Conservation (phyloP, 371 early-diverging fungal species). For the Saksenaea vasiformis region DNA sequence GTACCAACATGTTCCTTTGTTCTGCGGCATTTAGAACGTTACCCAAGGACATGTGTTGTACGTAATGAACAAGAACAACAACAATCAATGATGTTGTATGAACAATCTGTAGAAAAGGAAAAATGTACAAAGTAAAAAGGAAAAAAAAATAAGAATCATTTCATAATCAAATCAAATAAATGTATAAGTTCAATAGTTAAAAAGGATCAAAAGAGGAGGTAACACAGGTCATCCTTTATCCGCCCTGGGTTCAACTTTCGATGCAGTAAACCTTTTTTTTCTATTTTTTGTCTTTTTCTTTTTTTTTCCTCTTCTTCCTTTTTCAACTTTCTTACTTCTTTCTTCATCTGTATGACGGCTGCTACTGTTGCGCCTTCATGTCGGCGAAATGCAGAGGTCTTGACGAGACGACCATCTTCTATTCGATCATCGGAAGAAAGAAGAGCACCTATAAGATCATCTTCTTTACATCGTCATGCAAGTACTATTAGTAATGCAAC, state of each 20-base stretch:
- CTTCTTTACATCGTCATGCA: slow-evolving; percentile 14
- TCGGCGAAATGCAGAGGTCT: slow-evolving; percentile 13
- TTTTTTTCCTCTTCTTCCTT: slow-evolving; percentile 4
- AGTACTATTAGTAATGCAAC: slow-evolving; percentile 15
- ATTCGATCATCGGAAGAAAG: not conserved
- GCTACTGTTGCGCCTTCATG: slow-evolving; percentile 24
- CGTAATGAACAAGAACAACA: slow-evolving; percentile 20
- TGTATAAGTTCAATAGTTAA: not conserved
- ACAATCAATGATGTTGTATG: not conserved
- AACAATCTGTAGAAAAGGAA: not conserved
- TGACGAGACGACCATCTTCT: slow-evolving; percentile 10
- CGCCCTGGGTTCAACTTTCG: slow-evolving; percentile 4
- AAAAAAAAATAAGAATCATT: too few species aligned
- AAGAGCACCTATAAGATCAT: slow-evolving; percentile 2
- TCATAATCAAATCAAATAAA: not conserved
- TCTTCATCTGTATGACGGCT: slow-evolving; percentile 16
- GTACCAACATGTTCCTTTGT: slow-evolving; percentile 28
- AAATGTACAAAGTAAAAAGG: not conserved
- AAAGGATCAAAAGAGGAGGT: not conserved
- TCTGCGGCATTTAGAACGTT: slow-evolving; percentile 19
- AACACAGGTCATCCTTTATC: slow-evolving; percentile 3
- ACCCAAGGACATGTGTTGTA: slow-evolving; percentile 15
- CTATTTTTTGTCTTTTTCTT: not conserved
- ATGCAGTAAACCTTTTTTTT: slow-evolving; percentile 4
- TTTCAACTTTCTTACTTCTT: slow-evolving; percentile 5